Conservation (phyloP, 2,329 filamentous ascomycete species). For the Alternaria rosae region DNA sequence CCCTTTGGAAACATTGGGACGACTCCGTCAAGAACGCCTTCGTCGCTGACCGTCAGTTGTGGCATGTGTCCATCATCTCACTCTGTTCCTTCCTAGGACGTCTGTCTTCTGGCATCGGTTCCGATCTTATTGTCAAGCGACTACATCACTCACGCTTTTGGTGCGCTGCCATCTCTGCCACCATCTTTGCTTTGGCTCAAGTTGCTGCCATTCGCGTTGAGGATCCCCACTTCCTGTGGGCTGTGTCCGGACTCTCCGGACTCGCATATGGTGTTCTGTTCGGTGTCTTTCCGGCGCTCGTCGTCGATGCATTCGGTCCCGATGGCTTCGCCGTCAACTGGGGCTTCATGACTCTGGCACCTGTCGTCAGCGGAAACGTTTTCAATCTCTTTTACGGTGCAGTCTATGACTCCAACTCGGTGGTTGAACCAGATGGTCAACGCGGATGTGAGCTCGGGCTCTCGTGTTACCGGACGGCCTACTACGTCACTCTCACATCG, state of each 20-base stretch:
- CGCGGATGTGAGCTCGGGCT: slow-evolving; percentile 79
- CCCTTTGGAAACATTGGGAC: slow-evolving; percentile 88
- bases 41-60: slow-evolving; percentile 80
- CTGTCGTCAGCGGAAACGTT: slow-evolving; percentile 85
- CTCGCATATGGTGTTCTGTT: slow-evolving; percentile 93
- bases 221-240: slow-evolving; percentile 77
- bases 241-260: slow-evolving; percentile 84
- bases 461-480: slow-evolving; percentile 81
- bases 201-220: slow-evolving; percentile 75
- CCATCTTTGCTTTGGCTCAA: slow-evolving; percentile 82
- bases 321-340: slow-evolving; percentile 91
- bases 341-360: slow-evolving; percentile 91
- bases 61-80: slow-evolving; percentile 95
- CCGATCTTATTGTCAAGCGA: slow-evolving; percentile 85
- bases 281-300: slow-evolving; percentile 87
- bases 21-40: slow-evolving; percentile 74
- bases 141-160: slow-evolving; percentile 84
- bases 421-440: slow-evolving; percentile 72
- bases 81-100: slow-evolving; percentile 85
- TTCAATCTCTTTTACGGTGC: slow-evolving; percentile 91
- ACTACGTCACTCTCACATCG: slow-evolving; percentile 77
- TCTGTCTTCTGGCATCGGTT: slow-evolving; percentile 77
- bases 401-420: slow-evolving; percentile 82
- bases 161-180: slow-evolving; percentile 81
- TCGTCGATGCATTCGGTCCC: slow-evolving; percentile 88